These are phyloP conservation scores for Royoungia palumana DNA, from an alignment of 768 basidiomycete genomes.

Conservation along the genomic window DNA sequence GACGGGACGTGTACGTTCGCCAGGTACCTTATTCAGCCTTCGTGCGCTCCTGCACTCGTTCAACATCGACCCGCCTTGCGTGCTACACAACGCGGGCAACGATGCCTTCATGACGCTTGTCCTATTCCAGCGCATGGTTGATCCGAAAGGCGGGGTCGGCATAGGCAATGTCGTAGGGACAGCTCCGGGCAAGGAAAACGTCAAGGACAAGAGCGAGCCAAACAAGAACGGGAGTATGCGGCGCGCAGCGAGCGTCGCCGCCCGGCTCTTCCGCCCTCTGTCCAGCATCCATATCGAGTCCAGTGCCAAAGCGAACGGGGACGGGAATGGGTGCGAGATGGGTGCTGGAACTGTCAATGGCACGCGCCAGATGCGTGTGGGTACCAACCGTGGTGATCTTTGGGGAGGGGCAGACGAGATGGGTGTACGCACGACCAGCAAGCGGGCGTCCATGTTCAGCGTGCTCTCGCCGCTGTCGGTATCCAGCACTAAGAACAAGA, in stretches of 20 bases:
- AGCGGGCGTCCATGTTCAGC: slow-evolving; percentile 9
- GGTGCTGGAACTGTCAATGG: background rate
- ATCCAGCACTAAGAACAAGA: background rate
- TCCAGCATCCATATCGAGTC: background rate
- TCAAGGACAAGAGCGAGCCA: background rate
- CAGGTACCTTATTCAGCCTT: slow-evolving; percentile 58
- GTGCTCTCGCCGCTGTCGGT: slow-evolving; percentile 1
- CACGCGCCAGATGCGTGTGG: background rate
- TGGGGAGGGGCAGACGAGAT: slow-evolving; percentile 34
- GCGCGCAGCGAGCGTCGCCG: slow-evolving; percentile 17
- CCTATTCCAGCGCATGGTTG: slow-evolving; percentile 64
- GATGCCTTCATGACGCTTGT: slow-evolving; percentile 70
- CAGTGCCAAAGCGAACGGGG: background rate
- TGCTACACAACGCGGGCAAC: slow-evolving; percentile 75
- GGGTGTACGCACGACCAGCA: slow-evolving; percentile 33
- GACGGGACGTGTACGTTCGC: slow-evolving; percentile 48
- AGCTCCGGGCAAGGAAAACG: background rate
- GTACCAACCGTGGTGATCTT: background rate
- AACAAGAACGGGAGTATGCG: background rate
- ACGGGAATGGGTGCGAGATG: background rate
- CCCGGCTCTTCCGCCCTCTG: slow-evolving; percentile 18
- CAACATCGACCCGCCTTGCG: slow-evolving; percentile 35
- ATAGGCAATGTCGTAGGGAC: background rate
- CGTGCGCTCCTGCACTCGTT: slow-evolving; percentile 61
- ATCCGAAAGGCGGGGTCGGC: slow-evolving; percentile 39